phyloP scores from a whole-genome alignment of 2,329 filamentous ascomycete genomes.

The Aschersonia sp. region DNA sequence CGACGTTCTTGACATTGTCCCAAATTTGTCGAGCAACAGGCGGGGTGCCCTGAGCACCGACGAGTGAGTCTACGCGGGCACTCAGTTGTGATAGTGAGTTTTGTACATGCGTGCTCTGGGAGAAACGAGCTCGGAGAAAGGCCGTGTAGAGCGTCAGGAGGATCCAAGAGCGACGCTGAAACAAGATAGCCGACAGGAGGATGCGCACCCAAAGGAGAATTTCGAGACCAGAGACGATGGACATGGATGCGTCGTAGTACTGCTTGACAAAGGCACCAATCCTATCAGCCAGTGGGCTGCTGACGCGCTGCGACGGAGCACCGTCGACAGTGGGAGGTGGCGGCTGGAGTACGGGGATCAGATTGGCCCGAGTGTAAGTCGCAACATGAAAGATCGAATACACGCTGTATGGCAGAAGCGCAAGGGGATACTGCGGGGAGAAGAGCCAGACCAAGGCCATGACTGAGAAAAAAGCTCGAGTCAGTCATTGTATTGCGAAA shows the following conservation, averaged over 20 bases:
- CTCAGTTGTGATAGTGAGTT: conserved; percentile 58
- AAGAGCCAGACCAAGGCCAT: conserved; percentile 95
- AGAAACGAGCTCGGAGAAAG: conserved; percentile 81
- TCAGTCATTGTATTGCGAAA: background rate
- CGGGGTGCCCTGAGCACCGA: conserved; percentile 76
- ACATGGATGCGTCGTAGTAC: conserved; percentile 96
- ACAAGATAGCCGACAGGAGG: conserved; percentile 65
- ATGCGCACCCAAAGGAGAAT: conserved; percentile 78
- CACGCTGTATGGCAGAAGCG: conserved; percentile 84
- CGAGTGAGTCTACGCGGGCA: conserved; percentile 63
- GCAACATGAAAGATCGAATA: conserved; percentile 98
- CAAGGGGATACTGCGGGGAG: conserved; percentile 75
- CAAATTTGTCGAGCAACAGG: conserved; percentile 66
- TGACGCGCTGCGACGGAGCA: conserved; percentile 37
- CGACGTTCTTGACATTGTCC: conserved; percentile 60
- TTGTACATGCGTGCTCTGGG: conserved; percentile 90
- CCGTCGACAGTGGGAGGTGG: conserved; percentile 39
- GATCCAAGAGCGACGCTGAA: conserved; percentile 85
- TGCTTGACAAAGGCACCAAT: conserved; percentile 94
- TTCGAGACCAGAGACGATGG: conserved; percentile 76
- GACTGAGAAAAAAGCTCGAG: conserved; percentile 30
- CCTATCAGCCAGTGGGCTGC: conserved; percentile 55
- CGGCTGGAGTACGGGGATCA: conserved; percentile 76
- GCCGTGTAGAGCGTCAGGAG: conserved; percentile 72
- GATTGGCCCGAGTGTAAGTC: conserved; percentile 85